Conservation (phyloP, 2,329 filamentous ascomycete species). For the Clarireedia sp. region DNA sequence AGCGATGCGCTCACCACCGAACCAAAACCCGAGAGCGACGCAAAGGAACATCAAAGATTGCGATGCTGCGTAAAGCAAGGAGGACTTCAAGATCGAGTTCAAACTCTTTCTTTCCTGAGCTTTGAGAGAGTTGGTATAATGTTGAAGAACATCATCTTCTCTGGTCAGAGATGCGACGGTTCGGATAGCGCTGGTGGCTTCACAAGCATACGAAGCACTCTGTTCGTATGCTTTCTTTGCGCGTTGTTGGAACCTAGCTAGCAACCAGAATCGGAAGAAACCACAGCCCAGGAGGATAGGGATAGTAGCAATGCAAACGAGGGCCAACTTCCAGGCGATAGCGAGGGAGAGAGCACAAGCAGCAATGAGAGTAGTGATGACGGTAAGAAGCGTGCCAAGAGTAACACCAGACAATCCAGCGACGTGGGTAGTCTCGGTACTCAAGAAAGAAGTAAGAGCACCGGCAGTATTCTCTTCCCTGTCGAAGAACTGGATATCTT, state of each 20-base stretch:
- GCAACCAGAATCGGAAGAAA: conserved; percentile 81
- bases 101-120: conserved; percentile 60
- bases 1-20: conserved; percentile 70
- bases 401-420: conserved; percentile 83
- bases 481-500: conserved; percentile 91
- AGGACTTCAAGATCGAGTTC: conserved; percentile 67
- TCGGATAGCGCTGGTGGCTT: conserved; percentile 87
- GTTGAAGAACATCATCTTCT: conserved; percentile 68
- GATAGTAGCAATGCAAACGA: conserved; percentile 73
- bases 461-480: conserved; percentile 82
- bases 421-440: conserved; percentile 81
- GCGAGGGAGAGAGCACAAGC: conserved; percentile 63
- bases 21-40: conserved; percentile 88
- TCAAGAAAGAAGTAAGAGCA: conserved; percentile 79
- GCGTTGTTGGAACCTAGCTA: conserved; percentile 69
- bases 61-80: conserved; percentile 70
- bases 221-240: conserved; percentile 72
- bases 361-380: conserved; percentile 69
- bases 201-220: conserved; percentile 82
- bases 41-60: conserved; percentile 79
- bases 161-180: conserved; percentile 88
- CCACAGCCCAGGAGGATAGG: conserved; percentile 72
- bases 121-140: conserved; percentile 62
- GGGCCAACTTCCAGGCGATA: conserved; percentile 79
- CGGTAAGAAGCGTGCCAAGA: conserved; percentile 76